These are phyloP conservation scores for Penicillium canariense DNA, from an alignment of 495 filamentous ascomycete species.

Conservation along the genomic window DNA sequence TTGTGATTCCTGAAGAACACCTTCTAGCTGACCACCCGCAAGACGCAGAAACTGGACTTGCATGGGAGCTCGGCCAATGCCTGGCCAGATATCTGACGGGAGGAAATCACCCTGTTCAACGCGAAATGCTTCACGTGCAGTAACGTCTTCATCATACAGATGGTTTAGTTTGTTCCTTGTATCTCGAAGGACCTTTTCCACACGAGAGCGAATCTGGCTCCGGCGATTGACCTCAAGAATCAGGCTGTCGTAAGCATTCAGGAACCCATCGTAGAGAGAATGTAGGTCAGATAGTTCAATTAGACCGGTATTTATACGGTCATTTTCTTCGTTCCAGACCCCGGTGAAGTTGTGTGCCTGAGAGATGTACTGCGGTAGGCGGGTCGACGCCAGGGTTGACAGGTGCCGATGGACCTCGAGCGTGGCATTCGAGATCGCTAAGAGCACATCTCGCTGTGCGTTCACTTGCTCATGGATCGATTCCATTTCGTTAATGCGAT, in stretches of 20 bases:
- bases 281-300: conserved; percentile 70
- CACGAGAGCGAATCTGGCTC: conserved; percentile 64
- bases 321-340: conserved; percentile 73
- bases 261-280: conserved; percentile 78
- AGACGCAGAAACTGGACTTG: conserved; percentile 53
- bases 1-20: conserved; percentile 8
- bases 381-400: conserved; percentile 59
- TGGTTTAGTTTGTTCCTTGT: conserved; percentile 72
- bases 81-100: conserved; percentile 87
- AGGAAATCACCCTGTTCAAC: conserved; percentile 81
- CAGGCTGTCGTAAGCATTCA: conserved; percentile 78
- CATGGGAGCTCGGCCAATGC: conserved; percentile 58
- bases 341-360: conserved; percentile 68
- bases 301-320: conserved; percentile 62
- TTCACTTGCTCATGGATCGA: conserved; percentile 52
- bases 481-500: conserved; percentile 76
- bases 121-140: conserved; percentile 74
- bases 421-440: conserved; percentile 51
- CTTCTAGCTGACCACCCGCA: conserved; percentile 37
- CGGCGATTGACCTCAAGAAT: conserved; percentile 79
- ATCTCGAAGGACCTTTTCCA: conserved; percentile 70
- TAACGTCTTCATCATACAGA: conserved; percentile 70
- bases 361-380: conserved; percentile 65
- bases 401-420: conserved; percentile 63
- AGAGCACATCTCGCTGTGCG: conserved; percentile 47